Evolutionary conservation across 805 yeast species (phyloP), one percentile per base, ranked within the genome.

Genomic region (Kodamaea fukazawae): DNA sequence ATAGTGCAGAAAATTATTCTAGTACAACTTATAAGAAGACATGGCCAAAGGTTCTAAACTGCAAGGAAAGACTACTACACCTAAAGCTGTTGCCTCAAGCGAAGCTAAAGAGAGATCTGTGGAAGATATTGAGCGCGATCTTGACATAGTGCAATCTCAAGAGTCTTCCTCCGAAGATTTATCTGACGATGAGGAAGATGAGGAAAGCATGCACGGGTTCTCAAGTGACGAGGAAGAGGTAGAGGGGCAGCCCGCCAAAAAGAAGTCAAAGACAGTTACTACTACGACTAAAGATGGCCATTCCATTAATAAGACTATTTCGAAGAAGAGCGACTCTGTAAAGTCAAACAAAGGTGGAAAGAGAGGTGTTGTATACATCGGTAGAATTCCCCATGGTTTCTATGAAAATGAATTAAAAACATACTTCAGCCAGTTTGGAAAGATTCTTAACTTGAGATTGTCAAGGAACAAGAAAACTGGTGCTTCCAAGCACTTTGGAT

Each of bases 381-480:
- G 98, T 40, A 79, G 97, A 58, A 74, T 93, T 48, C 99, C 99
- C 33, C 82, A 83, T 51, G 96, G 96, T 30, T 88, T 93, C 68
- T 82, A 88, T 53, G 98, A 93, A 64, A 71, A 65, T 29, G 91
- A 86, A 60, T 70, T 84, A 71, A 75, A 75, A 46, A 77, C 79
- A 54, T 93, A 93, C 65, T 91, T 93, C 60, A 65, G 77, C 34
- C 99, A 93, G 67, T 93, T 93, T 66, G 99, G 99, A 46, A 82
- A 77, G 29, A 81, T 93, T 43, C 71, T 79, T 33, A 80, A 87
- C 50, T 73, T 89, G 41, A 80, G 90, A 51, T 65, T 93, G 38
- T 86, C 96, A 32, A 79, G 97, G 58, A 91, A 86, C 69, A 89
- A 85, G 63, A 84, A 83, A 56, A 83, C 95, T 4, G 98, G 98